Conservation (phyloP, 495 filamentous ascomycete genomes). For the Apodospora peruviana region DNA sequence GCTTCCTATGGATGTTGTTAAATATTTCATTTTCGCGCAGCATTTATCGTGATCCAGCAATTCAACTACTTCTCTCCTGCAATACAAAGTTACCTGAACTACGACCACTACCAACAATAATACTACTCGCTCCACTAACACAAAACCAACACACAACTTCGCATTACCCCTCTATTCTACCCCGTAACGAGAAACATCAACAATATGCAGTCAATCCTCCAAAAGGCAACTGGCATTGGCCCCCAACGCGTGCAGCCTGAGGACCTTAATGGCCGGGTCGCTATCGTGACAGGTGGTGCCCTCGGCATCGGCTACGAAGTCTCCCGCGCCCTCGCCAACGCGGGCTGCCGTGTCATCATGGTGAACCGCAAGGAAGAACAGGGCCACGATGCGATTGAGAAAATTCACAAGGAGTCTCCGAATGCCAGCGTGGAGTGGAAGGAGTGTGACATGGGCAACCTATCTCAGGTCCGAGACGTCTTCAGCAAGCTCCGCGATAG, state of each 20-base stretch:
- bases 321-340: conserved; percentile 31
- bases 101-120: not conserved
- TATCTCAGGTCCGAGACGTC: conserved; percentile 32
- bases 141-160: not conserved
- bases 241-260: conserved; percentile 19
- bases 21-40: too few species aligned
- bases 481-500: conserved; percentile 23
- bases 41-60: not conserved
- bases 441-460: conserved; percentile 37
- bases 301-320: conserved; percentile 50
- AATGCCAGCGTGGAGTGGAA: conserved; percentile 35
- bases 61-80: not conserved
- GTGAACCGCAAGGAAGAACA: conserved; percentile 38
- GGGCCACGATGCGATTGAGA: conserved; percentile 29
- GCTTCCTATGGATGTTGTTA: too few species aligned
- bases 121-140: not conserved
- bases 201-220: conserved; percentile 24
- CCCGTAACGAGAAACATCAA: not conserved
- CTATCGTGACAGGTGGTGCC: conserved; percentile 52
- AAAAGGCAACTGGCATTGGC: conserved; percentile 19
- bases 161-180: not conserved
- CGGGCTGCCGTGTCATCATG: conserved; percentile 30
- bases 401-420: conserved; percentile 25
- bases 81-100: not conserved
- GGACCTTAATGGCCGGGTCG: conserved; percentile 33